Conservation (phyloP, 139 green algal species). For the Spirogloea muscicola region DNA sequence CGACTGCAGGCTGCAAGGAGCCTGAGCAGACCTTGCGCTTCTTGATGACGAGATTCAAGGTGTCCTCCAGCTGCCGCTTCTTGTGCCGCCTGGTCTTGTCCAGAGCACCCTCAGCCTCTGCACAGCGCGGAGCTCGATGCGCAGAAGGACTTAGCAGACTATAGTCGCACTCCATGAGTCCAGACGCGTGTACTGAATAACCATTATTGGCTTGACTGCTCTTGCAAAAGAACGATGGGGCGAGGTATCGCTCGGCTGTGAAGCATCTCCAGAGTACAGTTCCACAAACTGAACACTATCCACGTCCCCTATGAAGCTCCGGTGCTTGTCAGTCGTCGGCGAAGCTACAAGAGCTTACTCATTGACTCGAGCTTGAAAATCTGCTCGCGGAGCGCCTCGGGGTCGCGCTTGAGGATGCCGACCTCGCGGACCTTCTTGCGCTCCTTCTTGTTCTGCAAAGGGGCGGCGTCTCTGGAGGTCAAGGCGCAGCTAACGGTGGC, state of each 20-base stretch:
- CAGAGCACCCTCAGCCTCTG: conserved; percentile 45
- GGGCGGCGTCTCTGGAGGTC: too few relatives aligned
- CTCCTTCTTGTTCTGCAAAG: conserved; percentile 53
- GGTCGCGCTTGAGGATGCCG: conserved; percentile 39
- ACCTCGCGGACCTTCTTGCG: conserved; percentile 42
- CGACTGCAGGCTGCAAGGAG: too few relatives aligned
- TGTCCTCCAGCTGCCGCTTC: conserved; percentile 49
- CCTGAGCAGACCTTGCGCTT: conserved; percentile 48
- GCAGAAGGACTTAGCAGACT: too few relatives aligned
- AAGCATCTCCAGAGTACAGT: too few relatives aligned
- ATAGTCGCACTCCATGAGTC: too few relatives aligned
- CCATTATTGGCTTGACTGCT: too few relatives aligned
- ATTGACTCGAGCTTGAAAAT: conserved; percentile 44
- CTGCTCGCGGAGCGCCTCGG: conserved; percentile 27
- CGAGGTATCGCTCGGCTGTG: too few relatives aligned
- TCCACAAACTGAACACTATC: too few relatives aligned
- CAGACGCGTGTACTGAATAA: too few relatives aligned
- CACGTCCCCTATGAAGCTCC: not conserved
- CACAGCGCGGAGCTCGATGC: too few relatives aligned
- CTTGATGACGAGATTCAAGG: conserved; percentile 41
- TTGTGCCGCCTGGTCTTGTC: conserved; percentile 46
- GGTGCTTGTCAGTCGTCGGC: not conserved
- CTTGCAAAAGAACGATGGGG: too few relatives aligned
- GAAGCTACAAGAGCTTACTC: conserved; percentile 18
- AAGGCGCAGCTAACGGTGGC: too few relatives aligned